Evolutionary conservation across 2,329 filamentous ascomycete genomes (phyloP).

Genomic region (Colletotrichum echinochloae): DNA sequence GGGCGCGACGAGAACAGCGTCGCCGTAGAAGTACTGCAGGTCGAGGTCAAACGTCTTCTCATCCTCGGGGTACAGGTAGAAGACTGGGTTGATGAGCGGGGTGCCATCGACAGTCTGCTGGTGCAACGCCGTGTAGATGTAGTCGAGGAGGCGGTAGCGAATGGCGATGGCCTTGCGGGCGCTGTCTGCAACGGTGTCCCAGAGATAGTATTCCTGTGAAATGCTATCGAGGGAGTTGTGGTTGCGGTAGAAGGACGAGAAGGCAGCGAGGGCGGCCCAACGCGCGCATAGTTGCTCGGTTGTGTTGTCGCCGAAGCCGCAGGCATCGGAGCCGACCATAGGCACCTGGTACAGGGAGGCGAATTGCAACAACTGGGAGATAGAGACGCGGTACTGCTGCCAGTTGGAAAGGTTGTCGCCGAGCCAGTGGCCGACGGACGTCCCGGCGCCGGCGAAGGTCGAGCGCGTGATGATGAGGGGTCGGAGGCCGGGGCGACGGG

Average conservation of each 20-base stretch:
- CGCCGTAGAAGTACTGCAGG: conserved; percentile 64
- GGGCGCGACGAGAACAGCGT: conserved; percentile 61
- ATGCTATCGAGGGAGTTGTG: conserved; percentile 65
- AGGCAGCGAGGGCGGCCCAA: conserved; percentile 78
- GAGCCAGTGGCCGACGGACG: conserved; percentile 71
- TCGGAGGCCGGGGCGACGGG: conserved; percentile 71
- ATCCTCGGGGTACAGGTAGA: conserved; percentile 75
- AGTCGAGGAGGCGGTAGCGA: conserved; percentile 84
- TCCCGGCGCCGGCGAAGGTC: conserved; percentile 79
- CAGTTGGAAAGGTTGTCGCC: conserved; percentile 69
- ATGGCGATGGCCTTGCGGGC: conserved; percentile 77
- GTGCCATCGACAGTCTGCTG: conserved; percentile 69
- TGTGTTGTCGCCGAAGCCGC: conserved; percentile 77
- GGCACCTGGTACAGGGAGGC: conserved; percentile 74
- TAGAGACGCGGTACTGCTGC: conserved; percentile 62
- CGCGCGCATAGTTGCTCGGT: conserved; percentile 74
- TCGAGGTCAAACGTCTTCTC: conserved; percentile 59
- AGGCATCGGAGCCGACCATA: conserved; percentile 80
- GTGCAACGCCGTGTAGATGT: conserved; percentile 80
- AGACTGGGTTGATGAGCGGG: conserved; percentile 76
- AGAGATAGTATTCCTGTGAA: conserved; percentile 77
- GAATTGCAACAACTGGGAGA: conserved; percentile 39
- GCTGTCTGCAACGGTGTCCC: conserved; percentile 71
- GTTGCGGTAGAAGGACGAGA: conserved; percentile 78
- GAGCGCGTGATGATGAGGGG: conserved; percentile 81